phyloP scores from a whole-genome alignment of 2,329 filamentous ascomycete genomes.

The Aspergillus fumigatiaffinis region DNA sequence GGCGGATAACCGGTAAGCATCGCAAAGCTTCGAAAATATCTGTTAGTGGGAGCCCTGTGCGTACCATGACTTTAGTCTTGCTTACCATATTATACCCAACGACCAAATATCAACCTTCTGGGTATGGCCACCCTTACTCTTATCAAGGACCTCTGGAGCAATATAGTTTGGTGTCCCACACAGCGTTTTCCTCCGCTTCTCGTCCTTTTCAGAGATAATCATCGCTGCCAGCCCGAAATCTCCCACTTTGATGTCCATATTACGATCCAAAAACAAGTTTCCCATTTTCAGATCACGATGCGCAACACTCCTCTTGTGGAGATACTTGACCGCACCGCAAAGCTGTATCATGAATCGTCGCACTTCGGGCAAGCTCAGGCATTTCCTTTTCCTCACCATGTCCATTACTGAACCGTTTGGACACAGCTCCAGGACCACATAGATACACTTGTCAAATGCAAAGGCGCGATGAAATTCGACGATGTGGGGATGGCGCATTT shows the following conservation, averaged over 20 bases:
- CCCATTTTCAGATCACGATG: constrained; percentile 97
- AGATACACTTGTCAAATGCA: constrained; percentile 82
- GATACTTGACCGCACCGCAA: constrained; percentile 94
- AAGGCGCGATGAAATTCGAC: constrained; percentile 95
- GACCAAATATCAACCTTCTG: constrained; percentile 99
- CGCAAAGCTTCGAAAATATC: constrained; percentile 63
- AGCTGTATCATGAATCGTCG: constrained; percentile 92
- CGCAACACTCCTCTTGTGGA: constrained; percentile 93
- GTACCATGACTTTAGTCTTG: neutral
- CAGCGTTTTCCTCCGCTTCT: constrained; percentile 80
- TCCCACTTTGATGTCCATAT: constrained; percentile 97
- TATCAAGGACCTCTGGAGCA: constrained; percentile 91
- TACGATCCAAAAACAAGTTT: constrained; percentile 88
- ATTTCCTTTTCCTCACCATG: constrained; percentile 90
- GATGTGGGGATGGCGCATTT: constrained; percentile 93
- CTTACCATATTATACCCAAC: constrained; percentile 90
- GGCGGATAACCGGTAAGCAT: constrained; percentile 95
- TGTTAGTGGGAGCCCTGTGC: constrained; percentile 10
- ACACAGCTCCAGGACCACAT: constrained; percentile 90
- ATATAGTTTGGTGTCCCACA: constrained; percentile 99
- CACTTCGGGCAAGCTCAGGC: constrained; percentile 88
- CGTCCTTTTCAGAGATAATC: constrained; percentile 84
- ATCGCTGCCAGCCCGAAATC: constrained; percentile 95
- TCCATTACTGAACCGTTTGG: constrained; percentile 96
- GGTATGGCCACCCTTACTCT: constrained; percentile 89